phyloP scores from a whole-genome alignment of 768 basidiomycete species.

The Hygrophorus pudorinus region DNA sequence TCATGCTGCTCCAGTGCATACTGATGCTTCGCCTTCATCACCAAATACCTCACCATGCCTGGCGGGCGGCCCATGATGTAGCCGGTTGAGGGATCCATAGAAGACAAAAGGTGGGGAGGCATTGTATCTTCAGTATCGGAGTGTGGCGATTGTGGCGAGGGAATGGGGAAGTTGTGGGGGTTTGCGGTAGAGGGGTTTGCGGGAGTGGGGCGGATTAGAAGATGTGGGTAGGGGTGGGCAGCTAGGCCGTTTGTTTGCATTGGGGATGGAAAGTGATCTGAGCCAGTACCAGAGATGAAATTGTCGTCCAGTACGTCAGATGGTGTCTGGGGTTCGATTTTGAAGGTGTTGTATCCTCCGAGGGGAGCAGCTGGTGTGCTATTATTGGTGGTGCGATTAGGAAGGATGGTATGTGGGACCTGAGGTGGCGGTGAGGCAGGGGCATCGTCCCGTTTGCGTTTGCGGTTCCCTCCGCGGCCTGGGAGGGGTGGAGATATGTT shows the following conservation, averaged over 20 bases:
- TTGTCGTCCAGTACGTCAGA: constrained; percentile 23
- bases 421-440: constrained; percentile 6
- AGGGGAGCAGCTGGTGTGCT: constrained; percentile 16
- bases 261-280: no score
- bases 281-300: not conserved
- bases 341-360: constrained; percentile 48
- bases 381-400: constrained; percentile 10
- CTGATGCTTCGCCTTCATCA: constrained; percentile 67
- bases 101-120: constrained; percentile 41
- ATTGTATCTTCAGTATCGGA: constrained; percentile 30
- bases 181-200: no score
- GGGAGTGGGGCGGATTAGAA: no score
- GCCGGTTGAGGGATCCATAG: constrained; percentile 47
- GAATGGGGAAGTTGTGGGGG: no score
- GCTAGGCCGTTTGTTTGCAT: no score
- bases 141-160: no score
- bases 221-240: no score
- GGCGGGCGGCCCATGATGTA: constrained; percentile 64
- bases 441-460: constrained; percentile 39
- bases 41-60: constrained; percentile 58
- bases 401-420: constrained; percentile 16
- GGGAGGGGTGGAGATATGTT: constrained; percentile 67
- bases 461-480: constrained; percentile 63
- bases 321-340: constrained; percentile 42
- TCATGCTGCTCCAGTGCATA: constrained; percentile 63